Evolutionary conservation across 1,284 basidiomycete species (phyloP).

Genomic region (Melampsora americana): DNA sequence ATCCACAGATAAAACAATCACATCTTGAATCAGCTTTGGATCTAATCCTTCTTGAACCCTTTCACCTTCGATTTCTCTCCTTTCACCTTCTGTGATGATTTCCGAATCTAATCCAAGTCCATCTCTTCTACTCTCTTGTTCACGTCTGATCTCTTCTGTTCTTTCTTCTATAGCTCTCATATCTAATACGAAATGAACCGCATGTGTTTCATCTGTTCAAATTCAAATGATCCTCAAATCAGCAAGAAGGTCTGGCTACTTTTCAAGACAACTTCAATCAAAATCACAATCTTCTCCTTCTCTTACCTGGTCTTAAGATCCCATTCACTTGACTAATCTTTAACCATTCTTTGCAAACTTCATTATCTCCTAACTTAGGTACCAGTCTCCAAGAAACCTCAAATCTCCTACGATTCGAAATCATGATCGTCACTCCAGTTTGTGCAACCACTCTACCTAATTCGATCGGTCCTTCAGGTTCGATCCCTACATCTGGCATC

Average conservation of each 20-base stretch:
- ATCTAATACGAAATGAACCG: background rate
- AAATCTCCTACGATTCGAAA: slow-evolving; percentile 31
- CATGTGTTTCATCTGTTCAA: background rate
- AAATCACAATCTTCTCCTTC: too few relatives aligned
- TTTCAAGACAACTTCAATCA: too few relatives aligned
- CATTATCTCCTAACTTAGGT: slow-evolving; percentile 29
- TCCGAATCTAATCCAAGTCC: background rate
- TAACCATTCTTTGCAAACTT: slow-evolving; percentile 37
- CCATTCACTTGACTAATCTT: slow-evolving; percentile 39
- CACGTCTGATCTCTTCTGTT: background rate
- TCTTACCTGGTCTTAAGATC: slow-evolving; percentile 21
- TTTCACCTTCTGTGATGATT: background rate
- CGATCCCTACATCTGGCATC: slow-evolving; percentile 23
- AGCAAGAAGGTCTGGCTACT: too few relatives aligned
- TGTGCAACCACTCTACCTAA: slow-evolving; percentile 3
- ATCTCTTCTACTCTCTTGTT: background rate
- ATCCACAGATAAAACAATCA: slow-evolving; percentile 25
- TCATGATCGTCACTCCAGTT: slow-evolving; percentile 10
- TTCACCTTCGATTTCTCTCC: background rate
- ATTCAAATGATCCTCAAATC: too few relatives aligned
- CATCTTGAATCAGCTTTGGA: background rate
- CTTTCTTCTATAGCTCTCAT: background rate
- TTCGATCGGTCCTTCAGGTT: slow-evolving; percentile 11
- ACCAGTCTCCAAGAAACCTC: slow-evolving; percentile 30
- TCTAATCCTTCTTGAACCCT: too few relatives aligned